Base-by-base conservation (phyloP, 345 rosid species). In the Dipteronia dyeriana region DNA sequence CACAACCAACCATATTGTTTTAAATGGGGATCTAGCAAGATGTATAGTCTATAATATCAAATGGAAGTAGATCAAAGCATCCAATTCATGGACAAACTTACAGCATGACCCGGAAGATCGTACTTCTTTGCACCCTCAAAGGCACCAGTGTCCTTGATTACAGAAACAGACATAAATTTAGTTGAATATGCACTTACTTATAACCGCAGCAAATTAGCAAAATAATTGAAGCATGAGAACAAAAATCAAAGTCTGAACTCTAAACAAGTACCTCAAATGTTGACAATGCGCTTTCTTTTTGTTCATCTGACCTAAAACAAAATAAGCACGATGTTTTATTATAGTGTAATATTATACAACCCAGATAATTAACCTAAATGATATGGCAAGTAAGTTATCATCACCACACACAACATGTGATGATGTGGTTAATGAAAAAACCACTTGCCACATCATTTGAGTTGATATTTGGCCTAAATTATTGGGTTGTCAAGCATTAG, bases 41-140 rank as follows among this genome's bases (percentile, higher is more conserved):
- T 19, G 66, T 9, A 49, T 45, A 13, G 57, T 16, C 5, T 5
- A 59, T 59, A 43, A 59, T 39, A 14, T 9, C 31, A 60, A n/a
- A 5, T 19, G 20, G 39, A 57, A 75, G 31, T 51, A 47, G 57
- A 61, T 26, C 7, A 43, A 54, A 4, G 61, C 70, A 63, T n/a
- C 47, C 68, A 41, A 39, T 60, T 57, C 25, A 16, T 10, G 71
- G 20, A 68, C 25, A 20, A 79, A 85, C 97, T 86, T 82, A 92
- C 97, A 74, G 95, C 97, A 85, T 82, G 91, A 68, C 95, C 87
- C 34, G 95, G 97, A 79, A 92, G 91, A 79, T 89, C 94, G 39
- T 82, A 86, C 82, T 76, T 91, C 87, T 86, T 91, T n/a, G 89
- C 76, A 76, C 79, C 89, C 5, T 70, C 57, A 19, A 73, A 78